Conservation (phyloP, 2,329 filamentous ascomycete species). For the Ophiostoma australiae region DNA sequence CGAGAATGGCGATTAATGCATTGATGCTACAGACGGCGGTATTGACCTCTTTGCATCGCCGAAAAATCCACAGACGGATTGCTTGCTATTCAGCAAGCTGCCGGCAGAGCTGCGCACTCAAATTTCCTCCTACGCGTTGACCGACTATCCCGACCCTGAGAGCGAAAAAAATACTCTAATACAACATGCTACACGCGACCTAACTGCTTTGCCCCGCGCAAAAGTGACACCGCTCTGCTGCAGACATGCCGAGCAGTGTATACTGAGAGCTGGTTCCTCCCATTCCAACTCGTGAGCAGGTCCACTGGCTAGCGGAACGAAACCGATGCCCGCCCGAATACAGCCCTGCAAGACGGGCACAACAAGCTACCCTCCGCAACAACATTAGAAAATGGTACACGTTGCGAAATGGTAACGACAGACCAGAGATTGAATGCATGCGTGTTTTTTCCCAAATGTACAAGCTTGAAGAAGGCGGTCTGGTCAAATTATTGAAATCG, state of each 20-base stretch:
- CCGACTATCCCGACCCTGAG: conserved; percentile 37
- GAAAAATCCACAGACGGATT: conserved; percentile 6
- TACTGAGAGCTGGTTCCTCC: conserved; percentile 41
- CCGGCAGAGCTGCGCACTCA: conserved; percentile 47
- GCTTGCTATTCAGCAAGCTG: conserved; percentile 36
- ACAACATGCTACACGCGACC: conserved; percentile 40
- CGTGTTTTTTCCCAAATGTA: conserved; percentile 44
- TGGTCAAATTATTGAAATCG: conserved; percentile 31
- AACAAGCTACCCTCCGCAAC: not conserved
- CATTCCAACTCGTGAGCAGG: conserved; percentile 39
- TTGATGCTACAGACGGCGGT: not conserved
- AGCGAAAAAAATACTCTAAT: conserved; percentile 30
- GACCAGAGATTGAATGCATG: conserved; percentile 34
- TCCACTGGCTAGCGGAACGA: conserved; percentile 35
- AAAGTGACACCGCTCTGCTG: conserved; percentile 38
- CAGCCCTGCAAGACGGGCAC: not conserved
- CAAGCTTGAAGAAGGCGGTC: conserved; percentile 33
- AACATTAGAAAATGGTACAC: not conserved
- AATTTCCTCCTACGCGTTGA: conserved; percentile 43
- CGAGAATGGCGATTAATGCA: not conserved
- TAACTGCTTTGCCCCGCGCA: conserved; percentile 37
- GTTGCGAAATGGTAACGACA: conserved; percentile 15
- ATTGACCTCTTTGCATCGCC: not conserved
- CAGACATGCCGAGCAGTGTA: conserved; percentile 42
- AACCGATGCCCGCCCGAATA: conserved; percentile 35